Percentiles rank a stretch among this genome's conserved stretches.
phyloP scores from a whole-genome alignment of 2,329 filamentous ascomycete genomes.

The Coniella lustricola region DNA sequence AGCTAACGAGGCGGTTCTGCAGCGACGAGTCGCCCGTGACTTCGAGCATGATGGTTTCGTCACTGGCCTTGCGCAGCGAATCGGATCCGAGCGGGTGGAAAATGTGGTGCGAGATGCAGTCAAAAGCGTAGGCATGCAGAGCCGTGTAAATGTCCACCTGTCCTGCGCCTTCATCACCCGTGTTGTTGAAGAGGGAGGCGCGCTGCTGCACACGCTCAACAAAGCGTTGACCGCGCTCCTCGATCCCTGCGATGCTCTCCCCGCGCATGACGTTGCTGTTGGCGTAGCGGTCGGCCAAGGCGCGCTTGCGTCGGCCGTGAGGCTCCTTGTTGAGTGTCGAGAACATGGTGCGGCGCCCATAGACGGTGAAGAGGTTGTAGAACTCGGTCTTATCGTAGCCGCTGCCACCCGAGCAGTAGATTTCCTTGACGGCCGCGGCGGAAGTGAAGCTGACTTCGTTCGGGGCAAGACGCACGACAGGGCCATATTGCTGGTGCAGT shows the following conservation, averaged over 20 bases:
- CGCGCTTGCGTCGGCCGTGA: constrained; percentile 56
- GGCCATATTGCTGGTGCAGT: constrained; percentile 49
- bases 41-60: constrained; percentile 61
- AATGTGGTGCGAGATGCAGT: constrained; percentile 63
- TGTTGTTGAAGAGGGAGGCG: constrained; percentile 22
- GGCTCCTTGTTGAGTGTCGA: constrained; percentile 49
- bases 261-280: constrained; percentile 59
- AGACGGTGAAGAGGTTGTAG: constrained; percentile 54
- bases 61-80: constrained; percentile 46
- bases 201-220: constrained; percentile 40
- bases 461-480: constrained; percentile 50
- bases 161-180: constrained; percentile 28
- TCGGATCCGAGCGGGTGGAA: constrained; percentile 59
- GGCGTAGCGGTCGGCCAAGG: constrained; percentile 60
- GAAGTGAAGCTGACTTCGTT: constrained; percentile 55
- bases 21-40: constrained; percentile 61
- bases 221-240: constrained; percentile 49
- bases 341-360: constrained; percentile 54
- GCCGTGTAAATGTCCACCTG: constrained; percentile 55
- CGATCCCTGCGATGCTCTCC: constrained; percentile 48
- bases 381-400: constrained; percentile 61
- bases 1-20: constrained; percentile 53
- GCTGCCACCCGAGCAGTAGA: constrained; percentile 54
- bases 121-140: constrained; percentile 62
- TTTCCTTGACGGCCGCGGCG: constrained; percentile 50